Base-by-base conservation (phyloP, 2,329 filamentous ascomycete genomes). In the Verticillium klebahnii region DNA sequence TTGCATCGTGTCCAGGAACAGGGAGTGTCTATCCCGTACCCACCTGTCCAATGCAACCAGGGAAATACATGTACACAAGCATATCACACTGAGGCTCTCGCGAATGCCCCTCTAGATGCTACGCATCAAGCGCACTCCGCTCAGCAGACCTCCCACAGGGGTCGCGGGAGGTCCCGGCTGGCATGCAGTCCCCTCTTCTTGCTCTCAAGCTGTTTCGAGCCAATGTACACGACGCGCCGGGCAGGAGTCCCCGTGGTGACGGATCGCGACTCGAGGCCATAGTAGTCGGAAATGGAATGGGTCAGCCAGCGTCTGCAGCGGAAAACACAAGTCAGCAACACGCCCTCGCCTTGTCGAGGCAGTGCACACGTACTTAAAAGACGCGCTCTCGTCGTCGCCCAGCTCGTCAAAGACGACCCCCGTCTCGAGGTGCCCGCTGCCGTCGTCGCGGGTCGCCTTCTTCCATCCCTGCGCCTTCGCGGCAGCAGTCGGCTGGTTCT, bases 231-330 rank as follows among this genome's bases (percentile, higher is more conserved):
- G 65, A 95, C 89, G 59, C 91, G 85, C 59, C 89, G 85, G 15
- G 87, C 84, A 2, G 92, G 89, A 66, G 87, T 82, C 36, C 87
- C 88, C 1, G 89, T 83, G 0, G 89, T 90, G 63, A 94, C 85
- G 5, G 91, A 93, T 79, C 88, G 92, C 23, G 93, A 97, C 64
- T 88, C 85, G 61, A 97, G 83, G 55, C 93, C 93, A 72, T 98
- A 98, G 74, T 98, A 98, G 50, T 89, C 86, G 11, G 92, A 94
- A 65, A 98, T 93, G 62, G 91, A 90, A 75, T 98, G 93, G 1
- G 96, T 92, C 60, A 98, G 85, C 91, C 93, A 98, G 66, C 94
- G 90, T 67, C 91, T 94, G 34, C 34, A 64, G 57, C 57, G 34
- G 58, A n/a, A 14, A 37, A 39, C 64, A 39, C 64, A 60, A 69